Conservation (phyloP, 169 alveolate genomes). For the Cryptosporidium ubiquitum region DNA sequence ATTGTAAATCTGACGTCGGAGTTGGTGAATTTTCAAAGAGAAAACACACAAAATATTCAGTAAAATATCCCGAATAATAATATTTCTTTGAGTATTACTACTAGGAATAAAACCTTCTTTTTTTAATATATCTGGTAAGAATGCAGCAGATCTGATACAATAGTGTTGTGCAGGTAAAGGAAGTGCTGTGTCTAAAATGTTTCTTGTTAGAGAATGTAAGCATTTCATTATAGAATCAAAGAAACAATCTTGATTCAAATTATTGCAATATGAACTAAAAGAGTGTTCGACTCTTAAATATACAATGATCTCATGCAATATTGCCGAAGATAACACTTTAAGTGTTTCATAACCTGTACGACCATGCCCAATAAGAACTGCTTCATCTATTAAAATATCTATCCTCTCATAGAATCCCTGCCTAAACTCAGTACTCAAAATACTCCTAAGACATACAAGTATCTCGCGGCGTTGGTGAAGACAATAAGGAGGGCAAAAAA, state of each 20-base stretch:
- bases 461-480: conserved; percentile 73
- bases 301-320: conserved; percentile 49
- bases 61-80: conserved; percentile 60
- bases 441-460: conserved; percentile 58
- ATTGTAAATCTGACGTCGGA: conserved; percentile 68
- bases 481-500: conserved; percentile 61
- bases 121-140: conserved; percentile 64
- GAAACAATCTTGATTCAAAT: conserved; percentile 30
- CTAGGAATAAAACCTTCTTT: conserved; percentile 53
- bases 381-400: conserved; percentile 55
- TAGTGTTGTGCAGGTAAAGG: conserved; percentile 74
- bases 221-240: conserved; percentile 58
- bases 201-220: conserved; percentile 61
- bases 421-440: conserved; percentile 56
- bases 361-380: conserved; percentile 66
- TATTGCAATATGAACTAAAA: conserved; percentile 12
- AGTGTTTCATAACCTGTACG: conserved; percentile 70
- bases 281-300: conserved; percentile 46
- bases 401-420: conserved; percentile 45
- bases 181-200: conserved; percentile 56
- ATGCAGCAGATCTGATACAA: conserved; percentile 66
- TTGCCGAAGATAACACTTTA: conserved; percentile 65
- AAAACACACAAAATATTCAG: conserved; percentile 44
- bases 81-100: conserved; percentile 44
- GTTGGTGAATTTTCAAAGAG: conserved; percentile 58